Evolutionary conservation across 345 rosid genomes (phyloP), one percentile per base, ranked within the genome.

Genomic region (Eutrema yunnanense): DNA sequence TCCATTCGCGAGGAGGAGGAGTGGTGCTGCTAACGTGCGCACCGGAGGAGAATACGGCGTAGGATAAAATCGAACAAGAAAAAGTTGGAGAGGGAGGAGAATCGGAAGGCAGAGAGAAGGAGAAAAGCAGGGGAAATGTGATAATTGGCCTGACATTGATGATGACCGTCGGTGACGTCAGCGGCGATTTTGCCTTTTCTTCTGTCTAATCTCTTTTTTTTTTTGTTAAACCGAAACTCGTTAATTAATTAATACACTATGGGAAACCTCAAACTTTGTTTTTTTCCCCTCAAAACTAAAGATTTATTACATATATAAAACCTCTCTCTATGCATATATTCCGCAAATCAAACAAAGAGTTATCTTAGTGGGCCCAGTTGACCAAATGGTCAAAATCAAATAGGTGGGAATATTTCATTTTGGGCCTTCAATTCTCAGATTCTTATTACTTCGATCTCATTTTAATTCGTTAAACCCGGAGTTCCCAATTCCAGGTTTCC

Each of bases 1-100:
- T 69, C 71, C 75, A 69, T 76, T 27, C 13, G 64, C 40, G 50
- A 59, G 58, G 10, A 47, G 65, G 22, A 19, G 2, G 71, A 65
- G 33, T n/a, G 26, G 0, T 14, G 47, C 11, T 49, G 7, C 30
- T 57, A 57, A 57, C 61, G 61, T 56, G 42, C 42, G 62, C 44
- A 5, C 8, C 47, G 47, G 63, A 8, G 40, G 19, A 30, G 38
- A 12, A 57, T 26, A 38, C 36, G 29, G 62, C 62, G 12, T 34
- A 56, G 43, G 62, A 16, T 57, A 57, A 16, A 44, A 57, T 37
- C 9, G 32, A 19, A 19, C 0, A 42, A 41, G 11, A n/a, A n/a
- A 55, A 6, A 9, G 10, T 30, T 30, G 13, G 11, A 41, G n/a
- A 41, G n/a, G 44, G 4, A 2, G 43, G 43, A 42, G 47, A 43